Percentiles rank a stretch among this genome's conserved stretches.
These are phyloP conservation scores for Daedaleopsis nitida DNA, from an alignment of 768 basidiomycete species.

Conservation along the genomic window DNA sequence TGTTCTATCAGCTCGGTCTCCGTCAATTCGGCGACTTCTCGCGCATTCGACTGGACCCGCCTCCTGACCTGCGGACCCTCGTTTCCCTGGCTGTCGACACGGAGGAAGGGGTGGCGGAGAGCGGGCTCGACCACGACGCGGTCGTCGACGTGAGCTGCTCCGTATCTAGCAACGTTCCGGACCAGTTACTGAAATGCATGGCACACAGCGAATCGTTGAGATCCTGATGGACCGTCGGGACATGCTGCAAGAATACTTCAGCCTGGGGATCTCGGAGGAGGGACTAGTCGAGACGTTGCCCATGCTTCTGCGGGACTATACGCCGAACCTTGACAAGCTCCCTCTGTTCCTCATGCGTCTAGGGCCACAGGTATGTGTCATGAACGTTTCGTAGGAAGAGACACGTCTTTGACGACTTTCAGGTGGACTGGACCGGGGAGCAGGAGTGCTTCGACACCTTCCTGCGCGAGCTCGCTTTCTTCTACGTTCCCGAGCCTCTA, in stretches of 20 bases:
- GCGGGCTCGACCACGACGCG: conserved; percentile 55
- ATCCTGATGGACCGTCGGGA: conserved; percentile 62
- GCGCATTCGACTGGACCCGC: conserved; percentile 78
- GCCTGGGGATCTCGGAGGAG: conserved; percentile 63
- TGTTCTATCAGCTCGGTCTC: conserved; percentile 93
- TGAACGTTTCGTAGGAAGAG: no score
- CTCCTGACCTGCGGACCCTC: conserved; percentile 71
- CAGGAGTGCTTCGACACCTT: conserved; percentile 84
- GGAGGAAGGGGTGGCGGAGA: conserved; percentile 54
- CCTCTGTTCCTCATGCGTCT: conserved; percentile 90
- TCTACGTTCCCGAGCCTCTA: conserved; percentile 75
- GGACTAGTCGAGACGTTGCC: conserved; percentile 81
- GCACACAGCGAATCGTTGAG: conserved; percentile 59
- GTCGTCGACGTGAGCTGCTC: conserved; percentile 68
- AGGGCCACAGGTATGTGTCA: conserved; percentile 73
- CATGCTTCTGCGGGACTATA: conserved; percentile 81
- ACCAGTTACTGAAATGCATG: not conserved
- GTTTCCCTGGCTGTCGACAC: conserved; percentile 78
- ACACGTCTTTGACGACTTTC: not conserved
- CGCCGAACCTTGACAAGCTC: conserved; percentile 88
- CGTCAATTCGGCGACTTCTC: conserved; percentile 88
- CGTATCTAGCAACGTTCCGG: not conserved
- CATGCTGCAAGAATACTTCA: conserved; percentile 95
- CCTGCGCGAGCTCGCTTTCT: conserved; percentile 87
- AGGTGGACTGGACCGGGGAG: conserved; percentile 92